A percentile compares a stretch with the other conserved stretches of the same genome.
Evolutionary conservation across 169 alveolate genomes (phyloP).

Genomic region (Neospora caninum): DNA sequence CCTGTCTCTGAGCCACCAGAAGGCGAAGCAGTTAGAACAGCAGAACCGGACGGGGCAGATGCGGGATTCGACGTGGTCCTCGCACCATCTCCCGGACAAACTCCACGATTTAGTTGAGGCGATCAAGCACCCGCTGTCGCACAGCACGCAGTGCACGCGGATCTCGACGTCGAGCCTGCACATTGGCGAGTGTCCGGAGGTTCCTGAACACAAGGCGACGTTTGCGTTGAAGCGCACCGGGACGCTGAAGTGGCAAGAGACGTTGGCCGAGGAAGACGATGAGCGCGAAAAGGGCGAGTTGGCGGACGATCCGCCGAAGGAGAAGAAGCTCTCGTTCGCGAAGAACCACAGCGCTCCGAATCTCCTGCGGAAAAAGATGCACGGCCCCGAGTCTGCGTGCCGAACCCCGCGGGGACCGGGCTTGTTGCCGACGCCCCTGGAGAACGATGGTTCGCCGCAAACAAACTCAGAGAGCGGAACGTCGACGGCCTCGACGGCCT

Average conservation of each 20-base stretch:
- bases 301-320: neutral
- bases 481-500: neutral
- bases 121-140: slow-evolving; percentile 20
- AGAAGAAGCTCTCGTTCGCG: slow-evolving; percentile 6
- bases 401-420: neutral
- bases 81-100: neutral
- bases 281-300: neutral
- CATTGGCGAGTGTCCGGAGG: slow-evolving; percentile 52
- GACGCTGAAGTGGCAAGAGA: slow-evolving; percentile 35
- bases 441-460: neutral
- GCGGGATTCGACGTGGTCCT: neutral
- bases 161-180: slow-evolving; percentile 30
- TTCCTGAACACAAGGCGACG: slow-evolving; percentile 37
- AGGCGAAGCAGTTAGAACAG: slow-evolving; percentile 9
- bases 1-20: slow-evolving; percentile 12
- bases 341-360: slow-evolving; percentile 26
- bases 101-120: slow-evolving; percentile 33
- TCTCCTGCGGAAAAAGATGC: neutral
- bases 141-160: slow-evolving; percentile 29
- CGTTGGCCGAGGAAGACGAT: neutral
- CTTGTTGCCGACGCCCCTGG: neutral
- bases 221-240: slow-evolving; percentile 41
- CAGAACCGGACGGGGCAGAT: neutral
- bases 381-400: neutral
- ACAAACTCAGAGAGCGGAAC: neutral